phyloP scores from a whole-genome alignment of 345 rosid species.

The Brassica incana region DNA sequence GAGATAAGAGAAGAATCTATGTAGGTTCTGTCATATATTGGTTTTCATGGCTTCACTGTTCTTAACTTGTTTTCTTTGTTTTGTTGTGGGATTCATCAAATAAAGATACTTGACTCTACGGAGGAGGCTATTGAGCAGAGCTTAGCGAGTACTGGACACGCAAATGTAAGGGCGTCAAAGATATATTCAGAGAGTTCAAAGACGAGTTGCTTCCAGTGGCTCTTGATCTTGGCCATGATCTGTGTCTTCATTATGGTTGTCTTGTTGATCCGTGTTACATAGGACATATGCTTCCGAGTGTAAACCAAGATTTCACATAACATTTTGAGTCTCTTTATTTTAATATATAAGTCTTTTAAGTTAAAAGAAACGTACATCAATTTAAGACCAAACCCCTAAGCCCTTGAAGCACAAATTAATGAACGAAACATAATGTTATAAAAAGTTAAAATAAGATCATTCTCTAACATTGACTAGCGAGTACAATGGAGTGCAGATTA shows the following conservation, averaged over 20 bases:
- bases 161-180: conserved; percentile 59
- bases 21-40: background rate
- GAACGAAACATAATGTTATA: background rate
- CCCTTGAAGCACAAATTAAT: background rate
- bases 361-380: background rate
- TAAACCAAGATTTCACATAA: background rate
- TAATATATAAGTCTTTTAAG: background rate
- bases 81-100: background rate
- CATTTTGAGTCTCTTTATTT: background rate
- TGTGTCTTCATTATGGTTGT: conserved; percentile 85
- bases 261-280: conserved; percentile 77
- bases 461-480: conserved; percentile 58
- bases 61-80: background rate
- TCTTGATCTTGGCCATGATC: conserved; percentile 65
- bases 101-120: conserved; percentile 81
- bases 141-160: conserved; percentile 81
- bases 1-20: background rate
- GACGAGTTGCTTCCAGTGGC: conserved; percentile 88
- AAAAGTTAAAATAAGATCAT: background rate
- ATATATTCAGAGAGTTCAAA: conserved; percentile 68
- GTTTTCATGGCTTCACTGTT: conserved; percentile 8
- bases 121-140: conserved; percentile 87
- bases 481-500: conserved; percentile 61
- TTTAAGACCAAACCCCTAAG: background rate
- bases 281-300: background rate